These are phyloP conservation scores for Paraleonurus japonicus DNA, from an alignment of 257 asterid genomes.

Conservation along the genomic window DNA sequence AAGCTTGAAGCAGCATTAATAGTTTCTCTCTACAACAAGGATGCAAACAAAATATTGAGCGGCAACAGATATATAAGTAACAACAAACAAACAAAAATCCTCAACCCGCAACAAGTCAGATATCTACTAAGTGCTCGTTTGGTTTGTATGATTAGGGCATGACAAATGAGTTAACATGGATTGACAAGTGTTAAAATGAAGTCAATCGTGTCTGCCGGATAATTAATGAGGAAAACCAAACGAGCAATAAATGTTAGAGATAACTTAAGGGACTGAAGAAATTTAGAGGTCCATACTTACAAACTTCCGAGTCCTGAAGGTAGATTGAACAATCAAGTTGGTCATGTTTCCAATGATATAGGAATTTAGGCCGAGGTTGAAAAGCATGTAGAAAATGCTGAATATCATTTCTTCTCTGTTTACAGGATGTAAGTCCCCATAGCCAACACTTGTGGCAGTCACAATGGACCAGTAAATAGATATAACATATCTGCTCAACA, in stretches of 20 bases:
- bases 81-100: neutral
- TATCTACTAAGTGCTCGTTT: too few relatives aligned
- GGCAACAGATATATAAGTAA: neutral
- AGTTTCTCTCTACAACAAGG: conserved; percentile 53
- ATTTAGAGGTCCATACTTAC: conserved; percentile 42
- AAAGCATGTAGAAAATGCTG: conserved; percentile 52
- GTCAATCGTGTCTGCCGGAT: too few relatives aligned
- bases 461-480: conserved; percentile 69
- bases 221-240: too few relatives aligned
- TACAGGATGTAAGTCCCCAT: conserved; percentile 76
- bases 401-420: conserved; percentile 58
- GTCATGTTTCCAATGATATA: conserved; percentile 87
- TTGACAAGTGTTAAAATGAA: too few relatives aligned
- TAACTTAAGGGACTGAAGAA: neutral
- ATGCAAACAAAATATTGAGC: neutral
- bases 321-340: conserved; percentile 79
- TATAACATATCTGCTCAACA: conserved; percentile 47
- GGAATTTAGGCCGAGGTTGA: conserved; percentile 67
- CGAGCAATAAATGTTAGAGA: too few relatives aligned
- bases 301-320: conserved; percentile 66
- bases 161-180: too few relatives aligned
- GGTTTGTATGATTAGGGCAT: too few relatives aligned
- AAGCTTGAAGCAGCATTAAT: conserved; percentile 74
- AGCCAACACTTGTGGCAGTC: conserved; percentile 68
- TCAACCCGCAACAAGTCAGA: neutral